Conservation (phyloP, 805 yeast species). For the Ogataea thermomethanolica region DNA sequence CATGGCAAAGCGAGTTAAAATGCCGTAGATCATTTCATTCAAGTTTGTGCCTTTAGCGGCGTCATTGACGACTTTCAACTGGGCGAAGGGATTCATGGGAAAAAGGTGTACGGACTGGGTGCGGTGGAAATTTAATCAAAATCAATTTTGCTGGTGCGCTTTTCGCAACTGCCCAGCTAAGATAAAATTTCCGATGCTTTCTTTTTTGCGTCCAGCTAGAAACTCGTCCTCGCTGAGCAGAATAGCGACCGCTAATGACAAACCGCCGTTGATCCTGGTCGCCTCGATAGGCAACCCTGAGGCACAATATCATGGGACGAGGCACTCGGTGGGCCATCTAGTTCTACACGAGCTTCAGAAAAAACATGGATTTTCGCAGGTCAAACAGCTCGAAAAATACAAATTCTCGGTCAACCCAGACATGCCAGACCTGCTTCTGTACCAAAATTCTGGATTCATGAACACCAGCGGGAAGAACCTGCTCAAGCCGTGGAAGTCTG, state of each 20-base stretch:
- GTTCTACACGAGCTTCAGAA: conserved; percentile 36
- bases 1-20: conserved; percentile 24
- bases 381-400: conserved; percentile 22
- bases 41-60: conserved; percentile 7
- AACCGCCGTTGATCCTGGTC: conserved; percentile 30
- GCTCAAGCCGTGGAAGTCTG: conserved; percentile 43
- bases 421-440: conserved; percentile 37
- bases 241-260: conserved; percentile 13
- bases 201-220: conserved; percentile 4
- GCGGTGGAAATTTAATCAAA: neutral
- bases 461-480: conserved; percentile 65
- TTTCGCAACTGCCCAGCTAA: neutral
- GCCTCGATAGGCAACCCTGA: conserved; percentile 81
- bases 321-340: conserved; percentile 78
- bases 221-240: conserved; percentile 8
- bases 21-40: conserved; percentile 17
- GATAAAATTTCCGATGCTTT: conserved; percentile 1
- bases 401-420: conserved; percentile 20
- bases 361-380: conserved; percentile 20
- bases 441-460: conserved; percentile 61
- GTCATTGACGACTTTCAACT: conserved; percentile 10
- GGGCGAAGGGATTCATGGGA: conserved; percentile 19
- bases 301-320: conserved; percentile 51
- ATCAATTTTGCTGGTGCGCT: neutral
- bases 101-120: too few species aligned